Base-by-base conservation (phyloP, 306 rosid species). In the Elaeagnus macrophylla region DNA sequence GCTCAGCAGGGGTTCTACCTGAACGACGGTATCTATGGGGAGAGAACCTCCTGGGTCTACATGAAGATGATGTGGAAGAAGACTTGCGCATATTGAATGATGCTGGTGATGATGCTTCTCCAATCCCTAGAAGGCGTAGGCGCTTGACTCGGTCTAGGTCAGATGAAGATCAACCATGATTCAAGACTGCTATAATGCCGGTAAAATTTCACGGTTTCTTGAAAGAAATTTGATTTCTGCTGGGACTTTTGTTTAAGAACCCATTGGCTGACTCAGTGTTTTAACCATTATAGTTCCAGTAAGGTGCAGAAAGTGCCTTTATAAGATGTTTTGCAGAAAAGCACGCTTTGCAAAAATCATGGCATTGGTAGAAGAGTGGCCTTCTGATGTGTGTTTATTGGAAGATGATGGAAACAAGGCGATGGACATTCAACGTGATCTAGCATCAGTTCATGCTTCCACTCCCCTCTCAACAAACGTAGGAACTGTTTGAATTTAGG, bases 21-120 rank as follows among this genome's bases (percentile, higher is more conserved):
- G 89, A 85, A 6, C 78, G 84, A 7, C 81, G 86, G 44, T 79
- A 72, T 61, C 79, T 82, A 20, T 88, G 96, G 95, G 93, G 95
- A 8, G 89, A 89, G 66, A 89, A 83, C 72, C 68, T 89, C 52
- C 53, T 89, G 69, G 95, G 95, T 54, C 73, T 85, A 48, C 83
- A 67, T 38, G 75, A 78, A 18, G 61, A 64, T 3, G 74, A 57
- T 0, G 72, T 53, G 0, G 78, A 64, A 0, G 82, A 77, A 9
- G 81, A 78, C 49, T 37, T 77, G 36, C 76, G 65, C 1, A 55
- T 81, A 49, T 43, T 68, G 17, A 62, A 76, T 15, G 88, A 69
- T 45, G 61, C 68, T 1, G 75, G 60, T 44, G 86, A 72, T 40
- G 85, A 80, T 68, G 58, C 72, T 35, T 81, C 95, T 19, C 68